Percentiles rank a stretch among this genome's conserved stretches.
Conservation (phyloP, 192 early-diverging fungal genomes). For the Backusella luteola region DNA sequence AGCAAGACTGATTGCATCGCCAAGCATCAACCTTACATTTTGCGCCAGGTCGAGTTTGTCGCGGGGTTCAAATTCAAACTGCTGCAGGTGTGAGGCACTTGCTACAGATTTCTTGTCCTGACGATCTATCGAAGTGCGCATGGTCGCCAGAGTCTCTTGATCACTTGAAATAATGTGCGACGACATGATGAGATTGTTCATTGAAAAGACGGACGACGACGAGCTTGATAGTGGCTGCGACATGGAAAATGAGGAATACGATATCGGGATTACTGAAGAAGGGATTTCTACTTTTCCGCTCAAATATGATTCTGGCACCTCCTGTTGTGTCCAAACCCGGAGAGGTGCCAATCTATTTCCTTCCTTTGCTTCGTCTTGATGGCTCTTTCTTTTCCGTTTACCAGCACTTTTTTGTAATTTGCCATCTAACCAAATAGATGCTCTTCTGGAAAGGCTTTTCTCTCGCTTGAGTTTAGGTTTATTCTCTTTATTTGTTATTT, state of each 20-base stretch:
- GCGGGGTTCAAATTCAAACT: not conserved
- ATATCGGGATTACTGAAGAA: not conserved
- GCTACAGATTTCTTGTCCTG: not conserved
- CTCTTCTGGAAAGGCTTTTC: not conserved
- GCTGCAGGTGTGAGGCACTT: not conserved
- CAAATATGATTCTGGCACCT: not conserved
- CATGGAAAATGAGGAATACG: not conserved
- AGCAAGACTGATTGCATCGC: constrained; percentile 10
- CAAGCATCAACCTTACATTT: constrained; percentile 10
- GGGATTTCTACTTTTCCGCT: not conserved
- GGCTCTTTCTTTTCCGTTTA: not conserved
- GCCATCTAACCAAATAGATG: not conserved
- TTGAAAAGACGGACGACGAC: not conserved
- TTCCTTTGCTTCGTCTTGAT: not conserved
- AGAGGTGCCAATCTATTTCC: not conserved
- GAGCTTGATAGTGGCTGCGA: not conserved
- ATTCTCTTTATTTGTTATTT: not conserved
- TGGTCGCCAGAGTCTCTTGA: not conserved
- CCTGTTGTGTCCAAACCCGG: not conserved
- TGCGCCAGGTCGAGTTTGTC: not conserved
- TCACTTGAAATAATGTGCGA: not conserved
- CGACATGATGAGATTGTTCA: not conserved
- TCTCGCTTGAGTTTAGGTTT: not conserved
- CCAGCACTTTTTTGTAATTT: not conserved
- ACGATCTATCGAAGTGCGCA: constrained; percentile 2